Evolutionary conservation across 805 yeast genomes (phyloP).

Genomic region (Lipomyces mesembrius): DNA sequence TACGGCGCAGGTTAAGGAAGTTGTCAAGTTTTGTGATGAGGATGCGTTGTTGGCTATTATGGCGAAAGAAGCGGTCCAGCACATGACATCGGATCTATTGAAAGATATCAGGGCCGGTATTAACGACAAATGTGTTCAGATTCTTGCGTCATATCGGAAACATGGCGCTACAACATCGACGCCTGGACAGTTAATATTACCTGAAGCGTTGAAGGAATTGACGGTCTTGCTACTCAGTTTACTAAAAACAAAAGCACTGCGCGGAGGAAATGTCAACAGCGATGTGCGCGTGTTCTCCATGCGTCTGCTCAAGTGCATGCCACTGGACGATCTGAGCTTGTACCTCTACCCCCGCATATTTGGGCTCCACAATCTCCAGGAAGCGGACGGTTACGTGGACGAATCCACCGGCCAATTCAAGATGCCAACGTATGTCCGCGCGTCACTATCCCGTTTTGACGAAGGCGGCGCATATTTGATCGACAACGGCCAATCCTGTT

Average conservation of each 20-base stretch:
- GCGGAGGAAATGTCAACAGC: conserved; percentile 55
- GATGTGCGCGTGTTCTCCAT: conserved; percentile 68
- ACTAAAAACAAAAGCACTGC: conserved; percentile 67
- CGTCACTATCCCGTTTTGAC: conserved; percentile 51
- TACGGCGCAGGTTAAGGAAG: conserved; percentile 70
- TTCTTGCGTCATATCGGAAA: conserved; percentile 63
- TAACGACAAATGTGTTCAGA: conserved; percentile 57
- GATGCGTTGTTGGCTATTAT: conserved; percentile 62
- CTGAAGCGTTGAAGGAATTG: conserved; percentile 75
- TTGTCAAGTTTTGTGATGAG: conserved; percentile 80
- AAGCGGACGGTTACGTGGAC: conserved; percentile 57
- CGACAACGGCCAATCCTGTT: conserved; percentile 65
- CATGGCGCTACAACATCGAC: conserved; percentile 49
- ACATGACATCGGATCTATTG: conserved; percentile 40
- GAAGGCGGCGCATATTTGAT: conserved; percentile 78
- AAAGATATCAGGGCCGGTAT: conserved; percentile 59
- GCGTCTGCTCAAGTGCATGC: conserved; percentile 56
- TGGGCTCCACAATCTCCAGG: conserved; percentile 68
- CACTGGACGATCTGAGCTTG: conserved; percentile 61
- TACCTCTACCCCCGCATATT: conserved; percentile 81
- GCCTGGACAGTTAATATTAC: conserved; percentile 73
- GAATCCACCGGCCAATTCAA: conserved; percentile 47
- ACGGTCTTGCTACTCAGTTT: conserved; percentile 71
- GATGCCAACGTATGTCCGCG: conserved; percentile 57
- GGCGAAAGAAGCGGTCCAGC: conserved; percentile 43